These are phyloP conservation scores for Candida sonorensis DNA, from an alignment of 805 yeast species.

Conservation along the genomic window DNA sequence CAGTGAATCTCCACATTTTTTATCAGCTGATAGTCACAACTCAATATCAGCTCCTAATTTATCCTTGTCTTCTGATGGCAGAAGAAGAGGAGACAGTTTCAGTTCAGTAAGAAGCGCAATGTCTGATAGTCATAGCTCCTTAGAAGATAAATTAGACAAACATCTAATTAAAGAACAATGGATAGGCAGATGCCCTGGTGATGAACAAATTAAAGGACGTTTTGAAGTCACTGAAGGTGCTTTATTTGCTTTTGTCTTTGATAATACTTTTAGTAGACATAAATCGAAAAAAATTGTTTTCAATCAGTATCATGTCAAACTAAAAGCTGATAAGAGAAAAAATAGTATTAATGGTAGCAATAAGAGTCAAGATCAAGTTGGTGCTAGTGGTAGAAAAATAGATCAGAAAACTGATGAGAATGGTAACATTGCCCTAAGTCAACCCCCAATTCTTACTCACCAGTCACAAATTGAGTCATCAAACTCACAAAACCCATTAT, in stretches of 20 bases:
- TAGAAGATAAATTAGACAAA: conserved; percentile 53
- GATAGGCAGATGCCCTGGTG: conserved; percentile 52
- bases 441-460: too few relatives aligned
- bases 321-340: not conserved
- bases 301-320: conserved; percentile 34
- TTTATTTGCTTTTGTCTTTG: conserved; percentile 81
- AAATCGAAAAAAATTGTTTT: conserved; percentile 76
- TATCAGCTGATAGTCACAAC: too few relatives aligned
- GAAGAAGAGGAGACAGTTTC: conserved; percentile 14
- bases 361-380: not conserved
- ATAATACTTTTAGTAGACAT: conserved; percentile 84
- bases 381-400: too few relatives aligned
- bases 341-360: not conserved
- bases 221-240: conserved; percentile 58
- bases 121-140: conserved; percentile 24
- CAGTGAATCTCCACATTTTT: too few relatives aligned
- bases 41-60: not conserved
- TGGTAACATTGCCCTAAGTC: too few relatives aligned
- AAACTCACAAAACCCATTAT: too few relatives aligned
- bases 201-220: conserved; percentile 56
- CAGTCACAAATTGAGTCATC: too few relatives aligned
- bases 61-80: too few relatives aligned
- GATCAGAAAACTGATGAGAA: too few relatives aligned
- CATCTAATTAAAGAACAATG: conserved; percentile 45
- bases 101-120: conserved; percentile 32